Evolutionary conservation across 441 rosid genomes (phyloP).

Genomic region (Corymbia citriodora): DNA sequence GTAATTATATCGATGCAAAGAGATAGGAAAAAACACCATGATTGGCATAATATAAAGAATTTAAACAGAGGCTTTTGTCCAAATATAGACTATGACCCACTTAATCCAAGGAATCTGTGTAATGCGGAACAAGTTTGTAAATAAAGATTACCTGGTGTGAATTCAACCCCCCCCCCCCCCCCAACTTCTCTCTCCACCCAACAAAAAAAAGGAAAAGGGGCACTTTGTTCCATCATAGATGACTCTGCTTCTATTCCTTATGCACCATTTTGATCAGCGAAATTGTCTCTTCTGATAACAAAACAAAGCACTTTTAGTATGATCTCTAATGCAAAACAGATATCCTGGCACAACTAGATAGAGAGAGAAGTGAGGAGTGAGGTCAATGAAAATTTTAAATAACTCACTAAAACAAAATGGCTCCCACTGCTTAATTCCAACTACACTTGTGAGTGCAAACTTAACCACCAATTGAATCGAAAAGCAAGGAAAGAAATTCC

Average conservation of each 20-base stretch:
- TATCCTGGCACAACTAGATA: not conserved
- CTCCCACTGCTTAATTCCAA: slow-evolving; percentile 5
- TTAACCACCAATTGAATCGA: slow-evolving; percentile 14
- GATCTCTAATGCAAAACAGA: slow-evolving; percentile 14
- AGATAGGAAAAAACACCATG: not conserved
- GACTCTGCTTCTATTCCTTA: slow-evolving; percentile 5
- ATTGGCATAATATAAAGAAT: not conserved
- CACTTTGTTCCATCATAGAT: slow-evolving; percentile 6
- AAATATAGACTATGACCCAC: not conserved
- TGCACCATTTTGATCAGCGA: not conserved
- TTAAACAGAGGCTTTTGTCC: not conserved
- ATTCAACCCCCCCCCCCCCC: not conserved
- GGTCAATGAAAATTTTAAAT: slow-evolving; percentile 23
- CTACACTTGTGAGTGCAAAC: slow-evolving; percentile 20
- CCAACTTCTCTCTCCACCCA: not conserved
- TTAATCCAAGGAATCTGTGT: not conserved
- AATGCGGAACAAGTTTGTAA: slow-evolving; percentile 2
- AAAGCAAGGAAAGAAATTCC: slow-evolving; percentile 6
- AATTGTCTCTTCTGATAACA: slow-evolving; percentile 11
- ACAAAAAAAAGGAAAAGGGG: not conserved
- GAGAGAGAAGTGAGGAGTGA: slow-evolving; percentile 26
- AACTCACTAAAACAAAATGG: slow-evolving; percentile 23
- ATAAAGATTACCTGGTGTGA: slow-evolving; percentile 10
- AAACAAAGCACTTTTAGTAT: slow-evolving; percentile 19
- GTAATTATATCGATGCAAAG: not conserved